phyloP scores from a whole-genome alignment of 805 yeast species.

The Nakazawaea siamensis region DNA sequence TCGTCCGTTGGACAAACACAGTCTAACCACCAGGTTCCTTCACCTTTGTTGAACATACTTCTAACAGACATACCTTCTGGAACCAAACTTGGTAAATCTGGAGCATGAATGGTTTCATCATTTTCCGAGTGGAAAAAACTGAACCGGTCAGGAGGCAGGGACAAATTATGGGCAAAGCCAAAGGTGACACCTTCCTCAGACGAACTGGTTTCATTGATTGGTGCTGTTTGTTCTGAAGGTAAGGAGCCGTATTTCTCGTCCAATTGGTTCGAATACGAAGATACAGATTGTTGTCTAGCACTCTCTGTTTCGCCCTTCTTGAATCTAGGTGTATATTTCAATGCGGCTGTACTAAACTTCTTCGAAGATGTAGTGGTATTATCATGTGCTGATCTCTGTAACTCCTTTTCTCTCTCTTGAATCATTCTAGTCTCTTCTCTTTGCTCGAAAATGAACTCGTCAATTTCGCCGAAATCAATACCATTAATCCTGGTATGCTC shows the following conservation, averaged over 20 bases:
- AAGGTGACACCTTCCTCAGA: slow-evolving; percentile 25
- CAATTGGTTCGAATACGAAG: slow-evolving; percentile 1
- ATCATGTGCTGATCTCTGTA: slow-evolving; percentile 12
- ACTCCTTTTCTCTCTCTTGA: slow-evolving; percentile 23
- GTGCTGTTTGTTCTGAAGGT: slow-evolving; percentile 15
- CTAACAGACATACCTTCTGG: slow-evolving; percentile 56
- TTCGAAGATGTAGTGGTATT: slow-evolving; percentile 27
- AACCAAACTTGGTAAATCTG: slow-evolving; percentile 74
- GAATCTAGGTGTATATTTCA: slow-evolving; percentile 50
- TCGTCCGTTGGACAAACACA: slow-evolving; percentile 90
- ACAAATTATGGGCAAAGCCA: slow-evolving; percentile 17
- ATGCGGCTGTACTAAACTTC: slow-evolving; percentile 40
- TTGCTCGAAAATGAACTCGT: slow-evolving; percentile 64
- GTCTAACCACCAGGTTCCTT: slow-evolving; percentile 94
- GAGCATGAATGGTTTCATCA: slow-evolving; percentile 85
- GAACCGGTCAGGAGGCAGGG: slow-evolving; percentile 62
- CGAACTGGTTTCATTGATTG: slow-evolving; percentile 16
- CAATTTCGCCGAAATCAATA: slow-evolving; percentile 86
- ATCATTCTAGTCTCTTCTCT: slow-evolving; percentile 37
- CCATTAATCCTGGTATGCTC: slow-evolving; percentile 48
- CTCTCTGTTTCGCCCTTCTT: not conserved
- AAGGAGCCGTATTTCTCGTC: slow-evolving; percentile 11
- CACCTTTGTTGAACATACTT: slow-evolving; percentile 61
- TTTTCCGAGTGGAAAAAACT: slow-evolving; percentile 74
- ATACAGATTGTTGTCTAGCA: not conserved